Evolutionary conservation across 495 filamentous ascomycete genomes (phyloP), one percentile per base, ranked within the genome.

Genomic region (Viridothelium virens): DNA sequence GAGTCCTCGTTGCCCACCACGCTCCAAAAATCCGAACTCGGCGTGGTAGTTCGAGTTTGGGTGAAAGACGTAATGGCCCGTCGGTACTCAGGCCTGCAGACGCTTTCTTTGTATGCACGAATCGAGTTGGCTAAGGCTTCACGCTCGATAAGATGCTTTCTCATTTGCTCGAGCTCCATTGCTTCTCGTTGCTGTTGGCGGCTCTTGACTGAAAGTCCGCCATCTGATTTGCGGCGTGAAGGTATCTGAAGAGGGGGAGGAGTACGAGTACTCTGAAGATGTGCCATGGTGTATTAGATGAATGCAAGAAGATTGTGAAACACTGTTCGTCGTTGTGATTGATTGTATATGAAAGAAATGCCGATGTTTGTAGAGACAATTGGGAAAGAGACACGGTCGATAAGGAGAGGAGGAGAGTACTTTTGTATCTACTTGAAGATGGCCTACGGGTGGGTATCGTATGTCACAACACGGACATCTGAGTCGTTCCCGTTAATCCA

Each of bases 21-120:
- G 53, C 25, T 59, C 53, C 53, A 59, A 36, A 59, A 59, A 36
- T 59, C 53, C 25, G 53, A 59, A 14, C 11, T n/a, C 25, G 53
- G 53, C 9, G 53, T 34, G 10, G 53, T 7, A 36, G 33, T 53
- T 5, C 48, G 53, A 9, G 53, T 59, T 59, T 36, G 53, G 7
- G 2, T 34, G n/a, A 18, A 59, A 36, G 53, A 59, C 6, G 53
- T n/a, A 18, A 33, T 31, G 3, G 53, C 53, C 7, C n/a, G 53
- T 59, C 31, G 3, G 53, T 36, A 59, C 31, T 59, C 53, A 34
- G 31, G 53, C 31, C 53, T 59, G 14, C 33, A 14, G 53, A 31
- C 2, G 7, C 31, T 18, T 59, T 59, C 53, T 36, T 59, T 59
- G 53, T 59, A 59, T 31, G 31, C 7, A 9, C 53, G 53, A 3